These are phyloP conservation scores for Sporobolomyces phaffii DNA, from an alignment of 768 basidiomycete genomes.

Conservation along the genomic window DNA sequence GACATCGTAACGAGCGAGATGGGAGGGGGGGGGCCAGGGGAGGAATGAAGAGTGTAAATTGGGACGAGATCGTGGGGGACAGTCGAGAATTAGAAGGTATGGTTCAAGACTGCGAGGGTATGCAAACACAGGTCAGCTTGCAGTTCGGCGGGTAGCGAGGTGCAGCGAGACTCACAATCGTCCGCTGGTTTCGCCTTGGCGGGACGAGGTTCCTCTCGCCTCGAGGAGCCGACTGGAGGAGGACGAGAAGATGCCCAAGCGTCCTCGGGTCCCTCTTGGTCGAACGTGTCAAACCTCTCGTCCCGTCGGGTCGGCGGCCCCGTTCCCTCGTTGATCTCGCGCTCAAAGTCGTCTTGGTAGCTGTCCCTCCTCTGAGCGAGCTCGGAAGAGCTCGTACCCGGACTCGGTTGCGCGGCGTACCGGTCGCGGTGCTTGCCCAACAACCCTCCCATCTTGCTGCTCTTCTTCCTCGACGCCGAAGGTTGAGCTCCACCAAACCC, in stretches of 20 bases:
- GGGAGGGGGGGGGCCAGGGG: no score
- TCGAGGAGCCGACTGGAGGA: background rate
- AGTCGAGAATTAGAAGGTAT: conserved; percentile 16
- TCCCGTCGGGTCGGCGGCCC: background rate
- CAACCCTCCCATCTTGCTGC: conserved; percentile 14
- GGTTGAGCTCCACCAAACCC: background rate
- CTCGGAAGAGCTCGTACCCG: conserved; percentile 1
- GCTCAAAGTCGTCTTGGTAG: conserved; percentile 37
- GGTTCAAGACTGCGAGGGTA: conserved; percentile 23
- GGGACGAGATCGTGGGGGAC: background rate
- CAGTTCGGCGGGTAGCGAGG: background rate
- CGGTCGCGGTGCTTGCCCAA: conserved; percentile 10
- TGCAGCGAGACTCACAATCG: conserved; percentile 14
- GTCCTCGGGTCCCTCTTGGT: conserved; percentile 29
- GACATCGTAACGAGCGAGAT: no score
- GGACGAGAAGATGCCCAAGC: conserved; percentile 22
- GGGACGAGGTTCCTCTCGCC: background rate
- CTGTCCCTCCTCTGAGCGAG: conserved; percentile 17
- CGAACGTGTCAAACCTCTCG: conserved; percentile 31
- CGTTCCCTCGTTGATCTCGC: conserved; percentile 30
- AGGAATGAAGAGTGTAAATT: no score
- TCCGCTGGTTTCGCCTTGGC: conserved; percentile 1
- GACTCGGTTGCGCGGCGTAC: conserved; percentile 7
- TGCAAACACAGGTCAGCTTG: background rate
- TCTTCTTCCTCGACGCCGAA: conserved; percentile 16